phyloP scores from a whole-genome alignment of 306 rosid genomes.

The Dryas octopetala region DNA sequence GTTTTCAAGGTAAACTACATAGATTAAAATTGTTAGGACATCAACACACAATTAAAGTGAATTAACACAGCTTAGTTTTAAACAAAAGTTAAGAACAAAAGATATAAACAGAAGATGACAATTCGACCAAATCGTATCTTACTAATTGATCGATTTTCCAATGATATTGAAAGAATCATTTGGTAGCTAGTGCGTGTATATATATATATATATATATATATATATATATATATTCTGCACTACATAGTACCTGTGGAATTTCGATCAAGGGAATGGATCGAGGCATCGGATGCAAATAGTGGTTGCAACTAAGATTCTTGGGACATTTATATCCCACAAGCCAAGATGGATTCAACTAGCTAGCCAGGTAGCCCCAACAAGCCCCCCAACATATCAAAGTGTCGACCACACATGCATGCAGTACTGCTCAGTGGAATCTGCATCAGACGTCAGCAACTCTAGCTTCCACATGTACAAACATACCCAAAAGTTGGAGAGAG shows the following conservation, averaged over 20 bases:
- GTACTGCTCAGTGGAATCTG: conserved; percentile 41
- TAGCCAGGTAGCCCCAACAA: background rate
- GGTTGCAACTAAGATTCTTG: conserved; percentile 19
- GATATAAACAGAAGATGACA: background rate
- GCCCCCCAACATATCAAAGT: background rate
- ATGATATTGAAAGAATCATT: conserved; percentile 1
- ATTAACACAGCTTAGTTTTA: no score
- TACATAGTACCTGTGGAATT: background rate
- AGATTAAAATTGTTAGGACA: no score
- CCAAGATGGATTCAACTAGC: conserved; percentile 20
- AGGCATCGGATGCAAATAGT: conserved; percentile 28
- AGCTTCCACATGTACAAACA: background rate
- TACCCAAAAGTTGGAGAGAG: background rate
- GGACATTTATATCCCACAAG: background rate
- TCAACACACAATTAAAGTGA: no score
- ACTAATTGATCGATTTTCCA: background rate
- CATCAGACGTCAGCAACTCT: conserved; percentile 34
- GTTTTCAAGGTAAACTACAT: no score
- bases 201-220: background rate
- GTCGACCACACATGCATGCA: conserved; percentile 9
- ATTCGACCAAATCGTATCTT: background rate
- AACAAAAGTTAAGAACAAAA: no score
- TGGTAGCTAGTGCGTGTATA: background rate
- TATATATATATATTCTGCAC: background rate
- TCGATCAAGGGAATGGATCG: conserved; percentile 3